Percentiles rank a stretch among this genome's conserved stretches.
Conservation (phyloP, 306 rosid genomes). For the apple (Malus domestica) region DNA sequence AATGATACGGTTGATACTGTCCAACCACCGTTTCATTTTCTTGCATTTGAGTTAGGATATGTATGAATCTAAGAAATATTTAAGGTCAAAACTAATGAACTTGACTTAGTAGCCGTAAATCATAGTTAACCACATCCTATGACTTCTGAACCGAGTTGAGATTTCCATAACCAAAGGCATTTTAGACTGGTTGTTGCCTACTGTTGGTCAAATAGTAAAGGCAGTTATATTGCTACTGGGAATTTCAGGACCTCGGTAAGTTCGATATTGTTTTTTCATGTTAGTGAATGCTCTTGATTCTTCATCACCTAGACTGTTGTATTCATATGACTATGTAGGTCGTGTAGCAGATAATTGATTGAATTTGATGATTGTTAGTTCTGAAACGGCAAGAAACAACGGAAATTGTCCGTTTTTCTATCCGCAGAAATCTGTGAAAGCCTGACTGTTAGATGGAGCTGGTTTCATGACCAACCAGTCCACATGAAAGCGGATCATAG, state of each 20-base stretch:
- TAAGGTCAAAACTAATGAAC: not conserved
- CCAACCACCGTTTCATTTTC: not conserved
- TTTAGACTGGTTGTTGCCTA: not conserved
- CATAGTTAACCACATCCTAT: not conserved
- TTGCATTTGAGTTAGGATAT: not conserved
- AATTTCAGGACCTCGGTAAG: not conserved
- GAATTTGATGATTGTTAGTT: not conserved
- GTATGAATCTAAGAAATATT: not conserved
- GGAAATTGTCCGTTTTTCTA: not conserved
- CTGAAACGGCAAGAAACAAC: not conserved
- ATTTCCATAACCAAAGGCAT: not conserved
- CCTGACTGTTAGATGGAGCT: constrained; percentile 32
- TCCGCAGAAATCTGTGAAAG: not conserved
- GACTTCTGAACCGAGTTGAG: not conserved
- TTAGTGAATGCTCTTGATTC: not conserved
- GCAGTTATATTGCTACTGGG: not conserved
- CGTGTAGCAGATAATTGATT: not conserved
- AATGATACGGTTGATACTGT: too few relatives aligned
- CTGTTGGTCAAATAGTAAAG: not conserved
- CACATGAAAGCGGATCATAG: not conserved
- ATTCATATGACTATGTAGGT: not conserved
- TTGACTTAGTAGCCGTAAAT: not conserved
- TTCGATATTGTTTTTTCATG: not conserved
- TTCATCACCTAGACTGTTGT: not conserved
- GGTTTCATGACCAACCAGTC: constrained; percentile 38